Evolutionary conservation across 495 filamentous ascomycete species (phyloP).

Genomic region (Aspergillus panamensis): DNA sequence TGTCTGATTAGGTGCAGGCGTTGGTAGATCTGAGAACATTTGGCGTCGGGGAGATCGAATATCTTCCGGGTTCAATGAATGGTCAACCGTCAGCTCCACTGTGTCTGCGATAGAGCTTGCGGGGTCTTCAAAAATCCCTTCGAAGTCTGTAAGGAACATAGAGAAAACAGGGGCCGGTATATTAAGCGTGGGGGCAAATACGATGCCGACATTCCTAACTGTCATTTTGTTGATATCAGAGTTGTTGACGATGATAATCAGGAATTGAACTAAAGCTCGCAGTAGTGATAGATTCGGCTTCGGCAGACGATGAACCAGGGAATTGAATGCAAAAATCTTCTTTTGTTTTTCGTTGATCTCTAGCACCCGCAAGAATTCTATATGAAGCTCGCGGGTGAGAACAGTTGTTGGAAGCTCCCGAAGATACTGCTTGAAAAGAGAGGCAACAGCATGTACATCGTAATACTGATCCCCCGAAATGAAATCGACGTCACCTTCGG

Average conservation of each 20-base stretch:
- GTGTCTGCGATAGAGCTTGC: constrained; percentile 23
- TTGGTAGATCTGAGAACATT: constrained; percentile 67
- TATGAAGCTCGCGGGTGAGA: constrained; percentile 82
- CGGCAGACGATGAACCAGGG: constrained; percentile 80
- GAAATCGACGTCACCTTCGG: constrained; percentile 88
- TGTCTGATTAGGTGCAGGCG: constrained; percentile 61
- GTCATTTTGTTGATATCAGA: constrained; percentile 96
- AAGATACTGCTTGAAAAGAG: constrained; percentile 89
- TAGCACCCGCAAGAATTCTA: constrained; percentile 85
- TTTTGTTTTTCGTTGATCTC: constrained; percentile 65
- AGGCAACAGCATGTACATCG: constrained; percentile 95
- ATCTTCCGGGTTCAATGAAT: constrained; percentile 53
- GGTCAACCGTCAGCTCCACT: constrained; percentile 44
- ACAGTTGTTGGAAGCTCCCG: constrained; percentile 89
- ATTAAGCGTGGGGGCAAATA: constrained; percentile 97
- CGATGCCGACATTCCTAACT: constrained; percentile 93
- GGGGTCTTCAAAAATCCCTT: constrained; percentile 72
- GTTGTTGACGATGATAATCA: constrained; percentile 87
- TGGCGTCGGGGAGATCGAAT: constrained; percentile 64
- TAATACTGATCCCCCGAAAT: constrained; percentile 79
- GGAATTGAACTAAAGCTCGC: constrained; percentile 75
- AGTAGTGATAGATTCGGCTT: constrained; percentile 74
- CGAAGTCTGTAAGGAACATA: constrained; percentile 86
- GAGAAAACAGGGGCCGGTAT: constrained; percentile 95
- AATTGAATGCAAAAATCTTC: constrained; percentile 79